Conservation (phyloP, 2,329 filamentous ascomycete species). For the Colletotrichum navitas region DNA sequence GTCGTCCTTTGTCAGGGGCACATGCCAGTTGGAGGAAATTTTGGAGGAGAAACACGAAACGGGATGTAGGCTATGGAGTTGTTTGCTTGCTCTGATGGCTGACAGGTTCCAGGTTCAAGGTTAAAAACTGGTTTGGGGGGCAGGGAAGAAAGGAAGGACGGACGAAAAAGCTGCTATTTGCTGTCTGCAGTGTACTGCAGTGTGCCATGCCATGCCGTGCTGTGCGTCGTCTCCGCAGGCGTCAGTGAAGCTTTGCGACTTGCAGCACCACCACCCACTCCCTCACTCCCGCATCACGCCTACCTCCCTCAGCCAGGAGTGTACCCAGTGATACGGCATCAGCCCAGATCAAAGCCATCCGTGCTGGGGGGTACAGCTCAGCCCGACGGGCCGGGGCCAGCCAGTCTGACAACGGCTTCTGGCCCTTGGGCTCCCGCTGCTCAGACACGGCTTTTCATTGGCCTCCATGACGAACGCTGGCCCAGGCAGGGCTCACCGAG, state of each 20-base stretch:
- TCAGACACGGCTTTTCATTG: conserved; percentile 31
- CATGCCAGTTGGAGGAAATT: conserved; percentile 42
- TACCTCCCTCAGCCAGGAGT: not conserved
- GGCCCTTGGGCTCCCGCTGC: conserved; percentile 3
- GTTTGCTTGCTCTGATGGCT: conserved; percentile 30
- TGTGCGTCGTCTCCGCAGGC: conserved; percentile 35
- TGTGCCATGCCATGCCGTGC: conserved; percentile 21
- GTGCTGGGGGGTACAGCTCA: not conserved
- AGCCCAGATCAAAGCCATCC: conserved; percentile 6
- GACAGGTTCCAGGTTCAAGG: conserved; percentile 35
- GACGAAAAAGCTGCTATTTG: conserved; percentile 21
- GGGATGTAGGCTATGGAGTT: conserved; percentile 6
- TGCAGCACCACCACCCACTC: conserved; percentile 2
- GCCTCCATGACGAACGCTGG: conserved; percentile 18
- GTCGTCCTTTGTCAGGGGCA: conserved; percentile 39
- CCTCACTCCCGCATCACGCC: conserved; percentile 3
- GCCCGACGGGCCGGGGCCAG: conserved; percentile 10
- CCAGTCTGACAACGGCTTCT: conserved; percentile 5
- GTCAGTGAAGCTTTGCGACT: conserved; percentile 31
- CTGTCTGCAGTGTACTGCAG: not conserved
- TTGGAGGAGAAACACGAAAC: conserved; percentile 26
- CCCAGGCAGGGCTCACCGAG: not conserved
- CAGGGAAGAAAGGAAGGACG: conserved; percentile 3
- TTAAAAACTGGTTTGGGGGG: conserved; percentile 30
- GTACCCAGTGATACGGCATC: conserved; percentile 24